phyloP scores from a whole-genome alignment of 1,284 basidiomycete species.

The Erythrobasidium hasegawianum region DNA sequence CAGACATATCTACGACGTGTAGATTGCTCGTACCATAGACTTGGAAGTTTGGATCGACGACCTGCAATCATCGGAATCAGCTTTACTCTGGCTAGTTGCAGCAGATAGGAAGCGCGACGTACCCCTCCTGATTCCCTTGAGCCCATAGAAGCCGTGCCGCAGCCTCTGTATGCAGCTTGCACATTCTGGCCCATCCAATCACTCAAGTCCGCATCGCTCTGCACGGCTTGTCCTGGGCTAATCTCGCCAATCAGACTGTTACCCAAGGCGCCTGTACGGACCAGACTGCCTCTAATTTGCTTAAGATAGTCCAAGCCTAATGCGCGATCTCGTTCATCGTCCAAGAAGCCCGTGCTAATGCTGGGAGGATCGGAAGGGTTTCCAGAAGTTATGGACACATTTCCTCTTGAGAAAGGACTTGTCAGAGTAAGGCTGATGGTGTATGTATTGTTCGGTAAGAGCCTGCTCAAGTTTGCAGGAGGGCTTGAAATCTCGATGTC shows the following conservation, averaged over 20 bases:
- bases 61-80: neutral
- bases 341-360: neutral
- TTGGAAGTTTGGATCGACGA: neutral
- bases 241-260: neutral
- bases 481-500: no score
- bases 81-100: no score
- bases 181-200: neutral
- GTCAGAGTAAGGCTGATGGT: no score
- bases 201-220: neutral
- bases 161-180: neutral
- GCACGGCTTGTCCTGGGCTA: neutral
- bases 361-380: neutral
- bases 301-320: neutral
- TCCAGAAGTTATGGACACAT: neutral
- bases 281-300: neutral
- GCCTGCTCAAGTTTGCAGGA: no score
- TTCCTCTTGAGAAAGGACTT: no score
- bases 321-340: neutral
- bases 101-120: neutral
- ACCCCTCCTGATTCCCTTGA: neutral
- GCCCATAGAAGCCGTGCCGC: neutral
- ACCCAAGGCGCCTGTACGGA: neutral
- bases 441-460: no score
- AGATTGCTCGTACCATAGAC: neutral
- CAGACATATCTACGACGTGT: neutral